Evolutionary conservation across 2,329 filamentous ascomycete species (phyloP), one percentile per base, ranked within the genome.

Genomic region (Macrophomina tecta): DNA sequence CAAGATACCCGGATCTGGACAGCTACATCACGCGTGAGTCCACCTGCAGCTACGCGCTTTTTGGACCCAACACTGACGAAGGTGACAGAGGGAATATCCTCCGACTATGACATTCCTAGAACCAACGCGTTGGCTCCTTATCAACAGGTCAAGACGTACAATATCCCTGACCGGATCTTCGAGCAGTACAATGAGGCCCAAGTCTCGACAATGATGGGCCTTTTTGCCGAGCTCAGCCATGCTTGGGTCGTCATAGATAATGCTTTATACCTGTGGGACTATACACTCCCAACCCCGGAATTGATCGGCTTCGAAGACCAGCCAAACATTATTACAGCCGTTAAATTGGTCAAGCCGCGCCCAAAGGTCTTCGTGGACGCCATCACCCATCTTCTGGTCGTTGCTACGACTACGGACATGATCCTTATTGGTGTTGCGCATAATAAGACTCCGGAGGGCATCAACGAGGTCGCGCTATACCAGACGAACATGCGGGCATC

Each of bases 181-280:
- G 91, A 96, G 72, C 93, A 97, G 76, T 94, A 96, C 78, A 96
- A 99, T 73, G 85, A 88, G 62, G 91, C 92, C 67, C 90, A 97
- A 75, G 89, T 97, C 30, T 90, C 91, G 68, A 97, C 94, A n/a
- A 87, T 89, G 74, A 97, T 99, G 91, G 96, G 96, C 9, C 83
- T 99, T 40, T 98, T 99, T 78, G 92, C 95, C 18, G 92, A 96
- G 79, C 86, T 99, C 74, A 94, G 94, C 74, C 93, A 98, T 79
- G 95, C 94, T 36, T 99, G 94, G 91, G 91, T 97, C 65, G 89
- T 92, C 30, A 95, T 99, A 76, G 95, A 99, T 81, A 97, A 97
- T 81, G 92, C 92, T 69, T 84, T 99, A 52, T 99, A 97, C 77
- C 85, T 99, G 16, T 99, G 96, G 96, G 94, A 99, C 80, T 99